Percentiles rank a stretch among this genome's conserved stretches.
Conservation (phyloP, 2,329 filamentous ascomycete species). For the Monilinia polystroma region DNA sequence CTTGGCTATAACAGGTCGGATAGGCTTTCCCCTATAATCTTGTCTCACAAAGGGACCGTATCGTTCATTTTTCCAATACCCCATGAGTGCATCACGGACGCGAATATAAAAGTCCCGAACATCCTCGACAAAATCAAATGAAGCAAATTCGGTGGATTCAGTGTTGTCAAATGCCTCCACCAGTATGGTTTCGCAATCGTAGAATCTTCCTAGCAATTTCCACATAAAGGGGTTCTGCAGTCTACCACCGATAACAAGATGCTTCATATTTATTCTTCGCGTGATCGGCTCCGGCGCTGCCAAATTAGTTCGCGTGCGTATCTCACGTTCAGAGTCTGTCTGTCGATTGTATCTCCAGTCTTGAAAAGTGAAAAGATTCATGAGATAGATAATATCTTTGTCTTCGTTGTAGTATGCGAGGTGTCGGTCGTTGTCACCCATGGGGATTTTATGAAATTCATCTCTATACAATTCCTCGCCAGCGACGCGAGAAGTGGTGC, state of each 20-base stretch:
- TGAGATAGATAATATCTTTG: not conserved
- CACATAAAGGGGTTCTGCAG: fast-evolving
- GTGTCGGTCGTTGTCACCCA: not conserved
- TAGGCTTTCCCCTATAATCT: not conserved
- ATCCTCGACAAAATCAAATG: not conserved
- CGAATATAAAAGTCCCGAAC: not conserved
- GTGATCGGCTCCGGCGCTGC: not conserved
- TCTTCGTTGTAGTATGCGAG: constrained; percentile 9
- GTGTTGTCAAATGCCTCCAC: not conserved
- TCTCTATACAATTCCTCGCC: not conserved
- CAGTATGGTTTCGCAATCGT: constrained; percentile 9
- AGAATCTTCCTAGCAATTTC: not conserved
- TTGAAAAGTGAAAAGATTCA: not conserved
- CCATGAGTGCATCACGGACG: not conserved
- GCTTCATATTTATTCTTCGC: constrained; percentile 9
- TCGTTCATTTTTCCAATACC: not conserved
- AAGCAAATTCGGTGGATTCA: not conserved
- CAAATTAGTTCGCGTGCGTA: fast-evolving
- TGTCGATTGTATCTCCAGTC: constrained; percentile 9
- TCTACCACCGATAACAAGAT: not conserved
- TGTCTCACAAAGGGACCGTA: not conserved
- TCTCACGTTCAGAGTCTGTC: not conserved
- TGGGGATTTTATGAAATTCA: not conserved
- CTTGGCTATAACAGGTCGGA: not conserved
- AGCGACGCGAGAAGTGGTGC: not conserved